Evolutionary conservation across 768 basidiomycete species (phyloP).

Genomic region (Mycena metata): DNA sequence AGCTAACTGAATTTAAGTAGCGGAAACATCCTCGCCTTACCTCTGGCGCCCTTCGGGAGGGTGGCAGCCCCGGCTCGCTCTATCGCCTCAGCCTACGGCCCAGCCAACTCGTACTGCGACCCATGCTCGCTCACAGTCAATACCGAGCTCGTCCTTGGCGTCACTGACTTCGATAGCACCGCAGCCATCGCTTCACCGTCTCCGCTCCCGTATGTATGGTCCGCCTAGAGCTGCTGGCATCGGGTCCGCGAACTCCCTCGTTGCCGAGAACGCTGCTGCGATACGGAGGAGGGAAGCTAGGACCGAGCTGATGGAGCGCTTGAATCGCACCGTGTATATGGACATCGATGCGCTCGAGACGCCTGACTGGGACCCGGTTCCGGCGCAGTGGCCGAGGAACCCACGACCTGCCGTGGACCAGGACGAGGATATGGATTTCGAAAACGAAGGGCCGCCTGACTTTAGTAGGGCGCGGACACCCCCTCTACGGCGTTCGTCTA

Average conservation of each 20-base stretch:
- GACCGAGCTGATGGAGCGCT: conserved; percentile 48
- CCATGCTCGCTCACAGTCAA: conserved; percentile 38
- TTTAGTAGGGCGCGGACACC: too few relatives aligned
- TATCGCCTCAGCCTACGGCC: conserved; percentile 36
- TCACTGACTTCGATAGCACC: conserved; percentile 12
- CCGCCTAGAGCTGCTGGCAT: conserved; percentile 46
- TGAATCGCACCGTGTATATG: conserved; percentile 23
- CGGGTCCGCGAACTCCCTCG: conserved; percentile 55
- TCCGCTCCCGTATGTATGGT: conserved; percentile 34
- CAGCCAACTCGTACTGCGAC: conserved; percentile 34
- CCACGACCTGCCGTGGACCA: not conserved
- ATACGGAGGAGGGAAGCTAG: conserved; percentile 54
- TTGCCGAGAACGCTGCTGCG: conserved; percentile 61
- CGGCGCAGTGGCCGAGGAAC: not conserved
- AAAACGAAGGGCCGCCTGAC: not conserved
- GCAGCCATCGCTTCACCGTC: conserved; percentile 31
- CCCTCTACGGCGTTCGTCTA: too few relatives aligned
- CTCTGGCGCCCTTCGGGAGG: conserved; percentile 1
- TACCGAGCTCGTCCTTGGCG: conserved; percentile 27
- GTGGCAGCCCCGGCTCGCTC: conserved; percentile 34
- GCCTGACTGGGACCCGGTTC: conserved; percentile 19
- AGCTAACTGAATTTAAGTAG: not conserved
- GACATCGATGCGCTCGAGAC: conserved; percentile 27
- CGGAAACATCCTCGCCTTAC: conserved; percentile 12
- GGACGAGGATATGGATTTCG: conserved; percentile 22